These are phyloP conservation scores for Fusarium penzigii DNA, from an alignment of 2,329 filamentous ascomycete species.

Conservation along the genomic window DNA sequence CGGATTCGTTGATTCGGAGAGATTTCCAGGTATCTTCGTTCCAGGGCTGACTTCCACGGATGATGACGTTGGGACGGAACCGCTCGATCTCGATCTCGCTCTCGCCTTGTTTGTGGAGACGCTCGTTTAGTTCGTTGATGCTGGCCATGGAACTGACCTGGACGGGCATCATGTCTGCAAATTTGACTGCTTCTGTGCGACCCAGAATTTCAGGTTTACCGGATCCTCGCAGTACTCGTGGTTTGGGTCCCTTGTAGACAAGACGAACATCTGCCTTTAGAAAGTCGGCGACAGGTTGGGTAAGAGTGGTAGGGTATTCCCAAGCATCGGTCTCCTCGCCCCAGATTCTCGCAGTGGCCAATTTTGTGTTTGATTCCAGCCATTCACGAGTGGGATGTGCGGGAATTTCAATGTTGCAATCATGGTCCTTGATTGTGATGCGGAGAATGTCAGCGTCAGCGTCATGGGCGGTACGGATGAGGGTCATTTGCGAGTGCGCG, in stretches of 20 bases:
- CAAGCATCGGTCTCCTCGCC: constrained; percentile 57
- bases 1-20: constrained; percentile 43
- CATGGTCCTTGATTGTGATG: constrained; percentile 43
- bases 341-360: constrained; percentile 58
- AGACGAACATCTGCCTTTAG: constrained; percentile 56
- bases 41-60: constrained; percentile 58
- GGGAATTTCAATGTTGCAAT: constrained; percentile 49
- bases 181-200: constrained; percentile 53
- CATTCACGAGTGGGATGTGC: constrained; percentile 54
- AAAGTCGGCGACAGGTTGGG: constrained; percentile 54
- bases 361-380: constrained; percentile 53
- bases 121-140: constrained; percentile 57
- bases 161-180: constrained; percentile 61
- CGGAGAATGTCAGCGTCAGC: constrained; percentile 42
- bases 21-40: constrained; percentile 65
- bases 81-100: constrained; percentile 59
- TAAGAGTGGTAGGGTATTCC: constrained; percentile 52
- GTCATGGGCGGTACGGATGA: constrained; percentile 46
- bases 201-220: constrained; percentile 55
- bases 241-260: constrained; percentile 62
- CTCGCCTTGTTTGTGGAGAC: constrained; percentile 44
- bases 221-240: constrained; percentile 56
- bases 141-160: constrained; percentile 57
- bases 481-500: constrained; percentile 60
- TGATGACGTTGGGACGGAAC: constrained; percentile 65